phyloP scores from a whole-genome alignment of 2,329 filamentous ascomycete genomes.

The Teratosphaeriaceae sp. region DNA sequence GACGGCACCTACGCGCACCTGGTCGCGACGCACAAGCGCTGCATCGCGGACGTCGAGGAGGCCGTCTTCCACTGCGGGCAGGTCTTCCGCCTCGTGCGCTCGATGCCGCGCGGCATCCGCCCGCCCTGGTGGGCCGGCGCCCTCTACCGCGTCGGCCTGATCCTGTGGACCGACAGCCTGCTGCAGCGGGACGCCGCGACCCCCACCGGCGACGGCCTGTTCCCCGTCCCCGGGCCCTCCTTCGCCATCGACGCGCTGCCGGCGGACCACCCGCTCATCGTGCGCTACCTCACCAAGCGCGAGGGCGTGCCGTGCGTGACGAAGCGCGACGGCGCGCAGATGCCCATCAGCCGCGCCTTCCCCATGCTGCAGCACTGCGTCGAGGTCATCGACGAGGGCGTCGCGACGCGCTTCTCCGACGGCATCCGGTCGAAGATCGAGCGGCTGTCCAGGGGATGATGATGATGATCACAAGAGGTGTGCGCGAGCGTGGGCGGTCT shows the following conservation, averaged over 20 bases:
- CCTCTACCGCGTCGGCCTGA: constrained; percentile 59
- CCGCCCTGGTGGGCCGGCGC: constrained; percentile 67
- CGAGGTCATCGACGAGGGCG: constrained; percentile 47
- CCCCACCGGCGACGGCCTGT: constrained; percentile 30
- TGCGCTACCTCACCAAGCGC: constrained; percentile 47
- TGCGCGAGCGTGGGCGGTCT: too few species aligned
- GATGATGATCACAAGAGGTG: too few species aligned
- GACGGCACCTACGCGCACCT: constrained; percentile 51
- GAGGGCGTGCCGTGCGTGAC: constrained; percentile 48
- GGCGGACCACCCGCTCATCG: constrained; percentile 45
- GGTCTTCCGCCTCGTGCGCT: constrained; percentile 53
- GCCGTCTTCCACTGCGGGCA: constrained; percentile 63
- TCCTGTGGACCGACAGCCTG: constrained; percentile 58
- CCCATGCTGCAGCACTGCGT: constrained; percentile 46
- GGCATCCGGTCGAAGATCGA: constrained; percentile 50
- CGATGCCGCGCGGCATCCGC: constrained; percentile 54
- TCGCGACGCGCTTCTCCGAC: constrained; percentile 47
- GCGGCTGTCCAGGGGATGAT: constrained; percentile 30
- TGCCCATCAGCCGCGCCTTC: constrained; percentile 42
- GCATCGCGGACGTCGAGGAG: constrained; percentile 57
- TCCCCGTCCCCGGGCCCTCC: constrained; percentile 32
- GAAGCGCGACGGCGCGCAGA: constrained; percentile 42
- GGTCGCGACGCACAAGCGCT: constrained; percentile 52
- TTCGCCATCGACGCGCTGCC: constrained; percentile 47
- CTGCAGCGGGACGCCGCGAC: constrained; percentile 42